Conservation (phyloP, 768 basidiomycete species). For the Russula foetens region DNA sequence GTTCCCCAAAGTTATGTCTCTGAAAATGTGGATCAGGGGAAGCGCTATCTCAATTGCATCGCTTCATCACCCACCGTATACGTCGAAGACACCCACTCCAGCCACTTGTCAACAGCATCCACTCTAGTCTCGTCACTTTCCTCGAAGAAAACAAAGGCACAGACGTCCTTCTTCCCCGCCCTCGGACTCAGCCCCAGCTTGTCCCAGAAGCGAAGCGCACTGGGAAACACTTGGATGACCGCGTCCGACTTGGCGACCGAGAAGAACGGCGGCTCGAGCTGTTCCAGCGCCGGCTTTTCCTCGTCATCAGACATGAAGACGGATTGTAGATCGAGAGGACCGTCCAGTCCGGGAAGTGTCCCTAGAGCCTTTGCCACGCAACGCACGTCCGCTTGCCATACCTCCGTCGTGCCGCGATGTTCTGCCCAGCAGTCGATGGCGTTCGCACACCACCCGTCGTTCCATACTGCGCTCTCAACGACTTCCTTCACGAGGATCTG, state of each 20-base stretch:
- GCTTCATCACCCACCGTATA: constrained; percentile 46
- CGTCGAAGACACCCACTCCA: constrained; percentile 40
- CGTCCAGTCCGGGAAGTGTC: constrained; percentile 31
- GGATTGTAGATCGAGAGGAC: constrained; percentile 35
- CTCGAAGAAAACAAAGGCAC: constrained; percentile 62
- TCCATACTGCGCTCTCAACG: constrained; percentile 67
- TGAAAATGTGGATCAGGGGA: constrained; percentile 24
- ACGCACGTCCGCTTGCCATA: constrained; percentile 55
- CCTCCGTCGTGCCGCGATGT: constrained; percentile 25
- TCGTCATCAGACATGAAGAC: constrained; percentile 30
- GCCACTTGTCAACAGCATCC: constrained; percentile 48
- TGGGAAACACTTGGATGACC: constrained; percentile 58
- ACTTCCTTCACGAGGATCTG: constrained; percentile 56
- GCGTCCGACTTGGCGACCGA: constrained; percentile 60
- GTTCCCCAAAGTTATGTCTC: constrained; percentile 54
- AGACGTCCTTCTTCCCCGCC: constrained; percentile 63
- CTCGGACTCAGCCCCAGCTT: constrained; percentile 69
- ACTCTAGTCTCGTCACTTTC: constrained; percentile 43
- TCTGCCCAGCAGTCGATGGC: constrained; percentile 21
- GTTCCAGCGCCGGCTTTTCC: constrained; percentile 20
- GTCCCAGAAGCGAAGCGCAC: constrained; percentile 78
- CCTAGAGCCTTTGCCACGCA: constrained; percentile 37
- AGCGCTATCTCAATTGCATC: neutral
- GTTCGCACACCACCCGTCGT: constrained; percentile 51
- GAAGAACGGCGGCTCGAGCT: constrained; percentile 48